Percentiles rank a stretch among this genome's conserved stretches.
These are phyloP conservation scores for Mortierella claussenii DNA, from an alignment of 192 early-diverging fungal species.

Conservation along the genomic window DNA sequence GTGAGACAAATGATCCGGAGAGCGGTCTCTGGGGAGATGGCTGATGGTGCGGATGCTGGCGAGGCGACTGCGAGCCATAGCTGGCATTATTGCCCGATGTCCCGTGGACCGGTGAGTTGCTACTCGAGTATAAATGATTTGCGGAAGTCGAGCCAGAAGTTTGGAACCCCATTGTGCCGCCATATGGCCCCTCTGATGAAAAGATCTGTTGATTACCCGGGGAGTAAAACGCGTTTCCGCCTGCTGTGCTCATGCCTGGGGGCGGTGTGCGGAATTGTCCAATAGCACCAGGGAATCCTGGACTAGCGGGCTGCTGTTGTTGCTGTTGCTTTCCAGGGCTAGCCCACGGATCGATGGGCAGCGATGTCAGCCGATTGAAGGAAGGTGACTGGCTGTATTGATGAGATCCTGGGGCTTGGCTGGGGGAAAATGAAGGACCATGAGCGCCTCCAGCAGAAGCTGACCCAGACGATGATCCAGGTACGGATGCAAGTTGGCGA, in stretches of 20 bases:
- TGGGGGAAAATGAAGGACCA: constrained; percentile 13
- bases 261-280: constrained; percentile 47
- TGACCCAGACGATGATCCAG: constrained; percentile 12
- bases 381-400: constrained; percentile 18
- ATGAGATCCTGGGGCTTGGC: not conserved
- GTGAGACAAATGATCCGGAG: constrained; percentile 25
- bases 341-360: constrained; percentile 40
- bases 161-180: constrained; percentile 20
- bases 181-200: constrained; percentile 49
- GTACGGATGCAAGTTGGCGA: constrained; percentile 25
- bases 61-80: constrained; percentile 18
- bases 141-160: constrained; percentile 15
- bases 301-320: constrained; percentile 15
- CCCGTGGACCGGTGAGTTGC: constrained; percentile 45
- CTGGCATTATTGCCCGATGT: constrained; percentile 12
- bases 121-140: constrained; percentile 42
- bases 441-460: not conserved
- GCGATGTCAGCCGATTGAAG: constrained; percentile 34
- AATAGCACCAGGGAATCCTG: constrained; percentile 22
- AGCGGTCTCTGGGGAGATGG: constrained; percentile 39
- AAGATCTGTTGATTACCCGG: constrained; percentile 27
- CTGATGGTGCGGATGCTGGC: constrained; percentile 25
- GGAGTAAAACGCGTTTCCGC: constrained; percentile 27
- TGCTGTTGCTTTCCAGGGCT: constrained; percentile 25
- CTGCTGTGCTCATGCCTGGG: constrained; percentile 22